A percentile compares a stretch with the other conserved stretches of the same genome.
These are phyloP conservation scores for Geotrichum klebahnii DNA, from an alignment of 1,139 yeast species.

Conservation along the genomic window DNA sequence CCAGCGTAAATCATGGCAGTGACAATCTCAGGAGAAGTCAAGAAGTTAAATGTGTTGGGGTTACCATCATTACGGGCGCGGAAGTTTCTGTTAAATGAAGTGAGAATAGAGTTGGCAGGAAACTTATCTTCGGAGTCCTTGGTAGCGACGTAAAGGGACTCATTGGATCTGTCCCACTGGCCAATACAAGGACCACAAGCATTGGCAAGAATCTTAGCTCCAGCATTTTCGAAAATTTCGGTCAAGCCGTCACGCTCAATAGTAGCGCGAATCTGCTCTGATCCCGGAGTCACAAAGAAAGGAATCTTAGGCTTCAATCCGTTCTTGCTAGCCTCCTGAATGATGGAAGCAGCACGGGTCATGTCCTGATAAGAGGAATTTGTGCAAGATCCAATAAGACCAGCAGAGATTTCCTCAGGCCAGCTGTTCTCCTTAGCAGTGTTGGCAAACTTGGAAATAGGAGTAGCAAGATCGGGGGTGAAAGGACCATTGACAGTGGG, in stretches of 20 bases:
- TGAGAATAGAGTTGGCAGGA: conserved; percentile 95
- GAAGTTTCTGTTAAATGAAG: conserved; percentile 98
- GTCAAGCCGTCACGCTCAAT: conserved; percentile 96
- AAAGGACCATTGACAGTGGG: conserved; percentile 98
- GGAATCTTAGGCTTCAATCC: conserved; percentile 88
- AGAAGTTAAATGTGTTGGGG: conserved; percentile 96
- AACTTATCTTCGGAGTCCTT: conserved; percentile 72
- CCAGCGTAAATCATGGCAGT: conserved; percentile 96
- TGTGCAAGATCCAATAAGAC: conserved; percentile 98
- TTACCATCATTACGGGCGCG: conserved; percentile 98
- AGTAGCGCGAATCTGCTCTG: conserved; percentile 98
- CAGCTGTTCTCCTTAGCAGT: conserved; percentile 83
- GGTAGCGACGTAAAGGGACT: conserved; percentile 21
- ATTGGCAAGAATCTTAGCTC: conserved; percentile 93
- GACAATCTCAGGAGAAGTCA: conserved; percentile 96
- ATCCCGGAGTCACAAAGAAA: conserved; percentile 96
- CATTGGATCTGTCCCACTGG: conserved; percentile 98
- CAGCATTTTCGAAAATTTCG: conserved; percentile 82
- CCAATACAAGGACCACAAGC: conserved; percentile 99
- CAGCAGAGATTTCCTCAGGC: conserved; percentile 93
- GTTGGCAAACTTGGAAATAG: conserved; percentile 87
- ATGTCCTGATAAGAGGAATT: conserved; percentile 98
- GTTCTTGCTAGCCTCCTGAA: conserved; percentile 82
- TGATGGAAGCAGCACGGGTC: conserved; percentile 95
- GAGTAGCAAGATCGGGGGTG: conserved; percentile 98